Evolutionary conservation across 73 alveolate genomes (phyloP).

Genomic region (Paramecium sexaurelia): DNA sequence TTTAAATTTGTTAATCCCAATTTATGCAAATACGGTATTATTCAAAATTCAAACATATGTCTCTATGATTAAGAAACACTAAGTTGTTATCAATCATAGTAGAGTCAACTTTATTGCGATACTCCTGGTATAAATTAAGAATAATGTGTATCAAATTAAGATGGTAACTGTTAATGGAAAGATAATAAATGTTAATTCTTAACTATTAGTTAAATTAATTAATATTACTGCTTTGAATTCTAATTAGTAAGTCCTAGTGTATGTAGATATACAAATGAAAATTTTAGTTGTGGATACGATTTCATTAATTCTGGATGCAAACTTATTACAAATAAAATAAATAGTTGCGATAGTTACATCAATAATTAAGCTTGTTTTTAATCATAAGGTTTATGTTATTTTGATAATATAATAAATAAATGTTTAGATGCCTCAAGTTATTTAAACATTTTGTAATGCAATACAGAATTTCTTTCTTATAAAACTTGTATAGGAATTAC

Average conservation of each 20-base stretch:
- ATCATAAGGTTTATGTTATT: neutral
- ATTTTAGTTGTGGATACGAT: neutral
- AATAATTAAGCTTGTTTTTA: neutral
- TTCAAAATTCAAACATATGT: neutral
- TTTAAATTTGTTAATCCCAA: conserved; percentile 4
- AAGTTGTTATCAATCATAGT: neutral
- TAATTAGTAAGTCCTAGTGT: neutral
- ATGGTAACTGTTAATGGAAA: neutral
- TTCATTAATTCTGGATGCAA: neutral
- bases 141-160: neutral
- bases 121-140: neutral
- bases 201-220: neutral
- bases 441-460: neutral
- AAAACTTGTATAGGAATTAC: neutral
- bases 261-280: neutral
- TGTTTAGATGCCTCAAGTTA: neutral
- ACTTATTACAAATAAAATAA: neutral
- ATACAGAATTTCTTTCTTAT: neutral
- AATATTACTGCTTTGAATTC: neutral
- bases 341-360: neutral
- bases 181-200: neutral
- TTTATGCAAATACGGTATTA: neutral
- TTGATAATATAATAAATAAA: neutral
- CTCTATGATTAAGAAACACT: neutral
- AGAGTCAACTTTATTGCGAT: neutral